Evolutionary conservation across 2,329 filamentous ascomycete genomes (phyloP), one percentile per base, ranked within the genome.

Genomic region (Beauveria asiatica): DNA sequence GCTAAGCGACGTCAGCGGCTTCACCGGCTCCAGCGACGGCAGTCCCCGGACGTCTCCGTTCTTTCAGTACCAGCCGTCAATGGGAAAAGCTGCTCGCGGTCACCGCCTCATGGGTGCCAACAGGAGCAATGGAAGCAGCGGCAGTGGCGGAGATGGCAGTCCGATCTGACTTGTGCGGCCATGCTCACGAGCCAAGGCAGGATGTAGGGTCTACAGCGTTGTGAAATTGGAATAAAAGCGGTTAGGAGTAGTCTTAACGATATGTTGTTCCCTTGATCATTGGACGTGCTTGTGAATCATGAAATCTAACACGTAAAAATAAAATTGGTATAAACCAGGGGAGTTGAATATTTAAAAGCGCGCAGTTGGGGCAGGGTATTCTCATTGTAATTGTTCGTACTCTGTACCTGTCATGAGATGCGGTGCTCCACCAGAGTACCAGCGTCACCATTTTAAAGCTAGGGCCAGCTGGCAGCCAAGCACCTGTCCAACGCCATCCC

Each of bases 1-100:
- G 84, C 79, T 87, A 2, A 86, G 83, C 67, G 81, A 86, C 66
- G 75, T 87, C 3, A 86, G 83, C n/a, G 83, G 84, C 21, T 85
- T 87, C 66, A 87, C 84, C 8, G 83, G 86, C 71, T 83, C 80
- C 17, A 85, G 80, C 65, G 76, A 76, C 52, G 82, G 49, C 45
- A 55, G 59, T 23, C 33, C 33, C 4, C 81, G 81, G 23, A 75
- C 78, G 62, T 57, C 61, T 16, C 59, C 51, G 5, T 55, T 17
- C 21, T 49, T 45, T 21, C 42, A 23, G 37, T 25, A 51, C 19
- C 46, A 51, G 37, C 56, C 50, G n/a, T 37, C 56, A 17, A 58
- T 42, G 16, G 46, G 37, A 21, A 58, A 30, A 13, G 16, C 37
- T 7, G 23, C 5, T 4, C 11, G 6, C 3, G 44, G 50, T 33